These are phyloP conservation scores for Aspergillus homomorphus DNA, from an alignment of 495 filamentous ascomycete genomes.

Conservation along the genomic window DNA sequence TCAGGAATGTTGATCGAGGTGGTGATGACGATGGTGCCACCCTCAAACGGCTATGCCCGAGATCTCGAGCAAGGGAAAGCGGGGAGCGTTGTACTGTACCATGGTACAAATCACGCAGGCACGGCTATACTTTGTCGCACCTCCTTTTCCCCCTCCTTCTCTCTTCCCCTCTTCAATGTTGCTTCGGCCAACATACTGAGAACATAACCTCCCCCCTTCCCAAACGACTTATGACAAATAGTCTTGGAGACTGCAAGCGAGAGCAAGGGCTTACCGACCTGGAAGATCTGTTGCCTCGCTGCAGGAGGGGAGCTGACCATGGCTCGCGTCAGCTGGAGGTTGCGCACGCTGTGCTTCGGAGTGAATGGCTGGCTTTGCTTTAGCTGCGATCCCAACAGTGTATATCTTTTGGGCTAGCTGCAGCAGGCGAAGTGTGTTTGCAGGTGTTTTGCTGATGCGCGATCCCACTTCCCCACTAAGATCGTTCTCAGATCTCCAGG, in stretches of 20 bases:
- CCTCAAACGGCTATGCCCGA: conserved; percentile 28
- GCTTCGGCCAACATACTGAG: not conserved
- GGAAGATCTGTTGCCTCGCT: not conserved
- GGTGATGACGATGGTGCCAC: conserved; percentile 22
- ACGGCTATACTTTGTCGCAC: conserved; percentile 6
- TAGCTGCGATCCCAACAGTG: conserved; percentile 22
- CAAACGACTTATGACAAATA: not conserved
- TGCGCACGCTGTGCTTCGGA: conserved; percentile 15
- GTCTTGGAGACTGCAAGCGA: not conserved
- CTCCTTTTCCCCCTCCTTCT: not conserved
- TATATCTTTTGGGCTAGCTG: conserved; percentile 16
- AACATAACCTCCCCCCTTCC: not conserved
- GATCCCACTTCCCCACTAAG: conserved; percentile 22
- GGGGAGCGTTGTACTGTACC: conserved; percentile 25
- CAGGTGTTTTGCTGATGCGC: conserved; percentile 18
- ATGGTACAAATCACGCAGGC: conserved; percentile 21
- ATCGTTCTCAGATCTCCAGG: conserved; percentile 26
- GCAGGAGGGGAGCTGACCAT: conserved; percentile 19
- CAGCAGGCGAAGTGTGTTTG: conserved; percentile 10
- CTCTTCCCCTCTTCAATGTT: not conserved
- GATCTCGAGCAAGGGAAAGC: conserved; percentile 29
- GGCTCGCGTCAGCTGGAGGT: conserved; percentile 16
- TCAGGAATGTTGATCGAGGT: conserved; percentile 7
- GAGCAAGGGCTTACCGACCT: not conserved
- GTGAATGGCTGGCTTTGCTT: conserved; percentile 20